Evolutionary conservation across 1,139 yeast genomes (phyloP).

Genomic region (Barnettozyma hawaiiensis): DNA sequence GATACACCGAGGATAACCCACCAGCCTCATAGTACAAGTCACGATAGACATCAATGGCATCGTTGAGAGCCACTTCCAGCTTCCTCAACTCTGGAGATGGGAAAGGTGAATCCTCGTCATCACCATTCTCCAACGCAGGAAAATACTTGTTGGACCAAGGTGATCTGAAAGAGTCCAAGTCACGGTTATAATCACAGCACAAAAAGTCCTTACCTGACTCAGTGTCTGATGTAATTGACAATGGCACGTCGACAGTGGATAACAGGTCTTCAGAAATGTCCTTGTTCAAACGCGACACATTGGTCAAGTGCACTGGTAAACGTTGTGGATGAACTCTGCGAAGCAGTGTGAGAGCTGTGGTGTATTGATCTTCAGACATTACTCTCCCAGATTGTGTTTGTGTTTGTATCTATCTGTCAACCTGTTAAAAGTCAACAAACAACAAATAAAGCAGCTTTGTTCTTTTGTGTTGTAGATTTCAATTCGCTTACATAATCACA

Average conservation of each 20-base stretch:
- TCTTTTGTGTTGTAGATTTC: too few species aligned
- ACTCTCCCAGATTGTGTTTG: background rate
- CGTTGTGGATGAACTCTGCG: slow-evolving; percentile 81
- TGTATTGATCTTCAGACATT: slow-evolving; percentile 58
- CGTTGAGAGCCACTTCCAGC: slow-evolving; percentile 78
- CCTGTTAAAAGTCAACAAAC: too few species aligned
- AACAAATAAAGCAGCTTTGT: too few species aligned
- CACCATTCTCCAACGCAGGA: slow-evolving; percentile 59
- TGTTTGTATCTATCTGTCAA: too few species aligned
- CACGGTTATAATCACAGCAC: slow-evolving; percentile 92
- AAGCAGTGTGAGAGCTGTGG: slow-evolving; percentile 82
- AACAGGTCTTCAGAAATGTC: slow-evolving; percentile 82
- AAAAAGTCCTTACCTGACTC: slow-evolving; percentile 62
- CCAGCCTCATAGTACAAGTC: slow-evolving; percentile 88
- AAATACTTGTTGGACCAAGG: slow-evolving; percentile 86
- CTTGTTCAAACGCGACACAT: slow-evolving; percentile 73
- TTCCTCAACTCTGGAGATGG: slow-evolving; percentile 67
- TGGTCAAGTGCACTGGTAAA: slow-evolving; percentile 54
- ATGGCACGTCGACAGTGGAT: slow-evolving; percentile 84
- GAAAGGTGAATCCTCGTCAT: slow-evolving; percentile 57
- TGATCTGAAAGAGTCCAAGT: slow-evolving; percentile 86
- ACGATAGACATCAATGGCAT: slow-evolving; percentile 86
- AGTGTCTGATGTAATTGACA: slow-evolving; percentile 52
- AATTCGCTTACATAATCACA: too few species aligned
- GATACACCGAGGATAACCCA: slow-evolving; percentile 81